Percentiles rank a stretch among this genome's conserved stretches.
These are phyloP conservation scores for Penicillium psychrofluorescens DNA, from an alignment of 495 filamentous ascomycete species.

Conservation along the genomic window DNA sequence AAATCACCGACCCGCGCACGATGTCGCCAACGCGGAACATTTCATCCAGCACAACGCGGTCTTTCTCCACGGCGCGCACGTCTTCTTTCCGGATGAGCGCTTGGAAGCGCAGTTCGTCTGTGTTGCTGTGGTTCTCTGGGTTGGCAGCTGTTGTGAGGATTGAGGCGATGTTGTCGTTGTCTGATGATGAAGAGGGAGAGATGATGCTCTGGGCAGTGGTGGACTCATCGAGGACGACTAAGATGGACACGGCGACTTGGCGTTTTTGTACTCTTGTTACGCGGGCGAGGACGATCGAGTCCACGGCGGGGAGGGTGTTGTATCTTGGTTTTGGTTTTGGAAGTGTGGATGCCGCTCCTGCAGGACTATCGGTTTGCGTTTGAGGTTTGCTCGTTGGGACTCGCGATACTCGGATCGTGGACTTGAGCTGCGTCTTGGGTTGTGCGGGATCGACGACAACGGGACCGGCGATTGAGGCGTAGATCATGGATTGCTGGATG, in stretches of 20 bases:
- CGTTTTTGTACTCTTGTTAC: conserved; percentile 77
- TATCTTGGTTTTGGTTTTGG: conserved; percentile 26
- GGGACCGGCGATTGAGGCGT: conserved; percentile 62
- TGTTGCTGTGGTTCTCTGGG: conserved; percentile 38
- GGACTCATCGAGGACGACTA: conserved; percentile 58
- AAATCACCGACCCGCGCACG: conserved; percentile 82
- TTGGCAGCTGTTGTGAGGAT: conserved; percentile 36
- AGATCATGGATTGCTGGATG: conserved; percentile 60
- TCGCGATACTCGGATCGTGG: conserved; percentile 48
- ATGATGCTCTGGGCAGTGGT: conserved; percentile 26
- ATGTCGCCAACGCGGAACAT: conserved; percentile 93
- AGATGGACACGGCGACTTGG: conserved; percentile 75
- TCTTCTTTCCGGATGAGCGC: conserved; percentile 69
- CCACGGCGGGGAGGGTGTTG: conserved; percentile 74
- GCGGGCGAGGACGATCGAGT: conserved; percentile 70
- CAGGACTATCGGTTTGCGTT: conserved; percentile 4
- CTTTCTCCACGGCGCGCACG: conserved; percentile 91
- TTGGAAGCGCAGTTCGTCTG: conserved; percentile 43
- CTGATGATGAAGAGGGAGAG: conserved; percentile 27
- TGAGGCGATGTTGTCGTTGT: conserved; percentile 45
- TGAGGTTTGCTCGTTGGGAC: conserved; percentile 2
- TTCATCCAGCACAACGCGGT: conserved; percentile 82
- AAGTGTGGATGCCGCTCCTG: conserved; percentile 19
- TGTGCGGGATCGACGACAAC: conserved; percentile 43
- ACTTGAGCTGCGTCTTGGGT: conserved; percentile 45